A percentile compares a stretch with the other conserved stretches of the same genome.
Conservation (phyloP, 1,284 basidiomycete genomes). For the Sutorius eximius region DNA sequence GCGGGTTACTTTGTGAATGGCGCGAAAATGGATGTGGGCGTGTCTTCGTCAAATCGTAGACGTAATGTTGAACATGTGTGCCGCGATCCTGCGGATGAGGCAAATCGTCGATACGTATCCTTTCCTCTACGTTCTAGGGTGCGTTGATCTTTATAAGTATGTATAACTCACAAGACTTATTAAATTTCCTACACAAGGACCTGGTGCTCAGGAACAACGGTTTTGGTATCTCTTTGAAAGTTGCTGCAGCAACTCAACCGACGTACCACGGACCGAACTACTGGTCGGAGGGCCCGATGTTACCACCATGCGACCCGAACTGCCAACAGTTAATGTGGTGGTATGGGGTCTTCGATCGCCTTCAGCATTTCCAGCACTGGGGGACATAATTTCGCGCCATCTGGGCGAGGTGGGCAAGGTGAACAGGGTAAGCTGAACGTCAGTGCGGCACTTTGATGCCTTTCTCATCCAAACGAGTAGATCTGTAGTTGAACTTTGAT, state of each 20-base stretch:
- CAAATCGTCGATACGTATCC: too few species aligned
- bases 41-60: neutral
- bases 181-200: neutral
- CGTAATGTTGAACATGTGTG: slow-evolving; percentile 3
- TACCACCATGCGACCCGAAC: neutral
- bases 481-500: neutral
- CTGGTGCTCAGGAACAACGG: neutral
- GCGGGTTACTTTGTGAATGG: neutral
- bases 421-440: neutral
- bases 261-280: neutral
- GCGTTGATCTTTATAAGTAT: neutral
- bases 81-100: too few species aligned
- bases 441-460: too few species aligned
- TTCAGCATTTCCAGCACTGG: neutral
- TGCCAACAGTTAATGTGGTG: neutral
- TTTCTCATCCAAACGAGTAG: neutral
- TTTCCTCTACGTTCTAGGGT: neutral
- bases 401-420: neutral
- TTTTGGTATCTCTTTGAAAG: neutral
- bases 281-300: neutral
- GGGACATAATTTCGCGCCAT: neutral
- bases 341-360: neutral
- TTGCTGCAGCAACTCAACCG: neutral
- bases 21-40: neutral
- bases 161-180: neutral